phyloP scores from a whole-genome alignment of 169 alveolate genomes.

The Plasmodium knowlesi region DNA sequence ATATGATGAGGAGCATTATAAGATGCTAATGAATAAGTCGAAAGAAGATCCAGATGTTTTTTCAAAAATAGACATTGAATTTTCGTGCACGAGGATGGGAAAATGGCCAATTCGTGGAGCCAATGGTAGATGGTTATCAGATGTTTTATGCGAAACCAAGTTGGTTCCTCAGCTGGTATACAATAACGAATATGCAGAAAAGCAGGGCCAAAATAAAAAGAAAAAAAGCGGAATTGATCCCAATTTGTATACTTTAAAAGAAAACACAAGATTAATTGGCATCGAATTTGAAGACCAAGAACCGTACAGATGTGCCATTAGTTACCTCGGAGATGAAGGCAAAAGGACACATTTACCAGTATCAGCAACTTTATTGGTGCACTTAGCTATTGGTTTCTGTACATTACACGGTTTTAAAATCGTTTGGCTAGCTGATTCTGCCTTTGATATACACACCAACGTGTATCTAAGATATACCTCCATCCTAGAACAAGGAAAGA shows the following conservation, averaged over 20 bases:
- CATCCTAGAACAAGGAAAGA: slow-evolving; percentile 73
- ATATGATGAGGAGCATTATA: slow-evolving; percentile 42
- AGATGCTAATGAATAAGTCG: slow-evolving; percentile 5
- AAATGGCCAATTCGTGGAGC: slow-evolving; percentile 56
- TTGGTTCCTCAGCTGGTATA: slow-evolving; percentile 49
- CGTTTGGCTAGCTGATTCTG: slow-evolving; percentile 81
- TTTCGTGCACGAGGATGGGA: slow-evolving; percentile 40
- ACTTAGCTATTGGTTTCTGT: slow-evolving; percentile 79
- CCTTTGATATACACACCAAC: slow-evolving; percentile 78
- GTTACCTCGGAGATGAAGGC: slow-evolving; percentile 78
- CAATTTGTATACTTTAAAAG: slow-evolving; percentile 25
- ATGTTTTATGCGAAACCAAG: slow-evolving; percentile 70
- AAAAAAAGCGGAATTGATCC: slow-evolving; percentile 3
- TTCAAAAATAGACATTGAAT: slow-evolving; percentile 52
- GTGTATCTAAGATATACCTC: slow-evolving; percentile 77
- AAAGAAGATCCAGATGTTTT: slow-evolving; percentile 49
- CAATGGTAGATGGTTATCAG: slow-evolving; percentile 64
- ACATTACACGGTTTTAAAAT: slow-evolving; percentile 76
- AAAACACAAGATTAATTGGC: slow-evolving; percentile 77
- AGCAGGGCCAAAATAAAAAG: not conserved
- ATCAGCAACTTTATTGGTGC: slow-evolving; percentile 73
- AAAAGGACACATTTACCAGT: slow-evolving; percentile 65
- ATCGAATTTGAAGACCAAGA: slow-evolving; percentile 81
- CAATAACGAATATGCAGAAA: slow-evolving; percentile 42
- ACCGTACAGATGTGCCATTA: slow-evolving; percentile 81